Evolutionary conservation across 179 eudicot genomes (phyloP).

Genomic region (Nepenthes alata): DNA sequence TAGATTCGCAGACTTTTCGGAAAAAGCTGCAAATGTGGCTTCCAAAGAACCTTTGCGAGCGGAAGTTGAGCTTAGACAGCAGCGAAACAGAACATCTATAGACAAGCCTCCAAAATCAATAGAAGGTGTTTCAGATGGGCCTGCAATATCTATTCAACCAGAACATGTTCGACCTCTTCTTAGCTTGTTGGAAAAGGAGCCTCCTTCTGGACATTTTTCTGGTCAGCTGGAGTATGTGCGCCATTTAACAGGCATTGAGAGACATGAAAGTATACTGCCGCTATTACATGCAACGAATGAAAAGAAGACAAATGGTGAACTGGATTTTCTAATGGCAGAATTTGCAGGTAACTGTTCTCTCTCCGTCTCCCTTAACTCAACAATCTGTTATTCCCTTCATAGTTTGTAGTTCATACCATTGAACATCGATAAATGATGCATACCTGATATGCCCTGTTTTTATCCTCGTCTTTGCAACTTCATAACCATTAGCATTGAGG

Average conservation of each 20-base stretch:
- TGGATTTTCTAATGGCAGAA: constrained; percentile 82
- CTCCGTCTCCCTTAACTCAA: not conserved
- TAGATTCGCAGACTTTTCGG: constrained; percentile 39
- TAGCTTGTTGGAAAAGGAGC: constrained; percentile 41
- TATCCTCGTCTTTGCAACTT: too few species aligned
- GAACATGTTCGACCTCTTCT: constrained; percentile 76
- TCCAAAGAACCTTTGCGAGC: constrained; percentile 39
- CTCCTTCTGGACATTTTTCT: constrained; percentile 37
- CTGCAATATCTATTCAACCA: constrained; percentile 41
- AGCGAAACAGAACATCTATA: constrained; percentile 43
- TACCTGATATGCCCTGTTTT: too few species aligned
- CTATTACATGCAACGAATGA: constrained; percentile 52
- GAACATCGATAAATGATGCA: too few species aligned
- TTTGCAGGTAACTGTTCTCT: constrained; percentile 46
- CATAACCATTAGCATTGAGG: constrained; percentile 11
- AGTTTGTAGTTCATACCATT: too few species aligned
- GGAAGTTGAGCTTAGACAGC: constrained; percentile 47
- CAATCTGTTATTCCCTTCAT: not conserved
- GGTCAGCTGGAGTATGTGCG: constrained; percentile 31
- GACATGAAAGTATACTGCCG: constrained; percentile 34
- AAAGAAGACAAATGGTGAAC: constrained; percentile 65
- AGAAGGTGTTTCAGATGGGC: constrained; percentile 51
- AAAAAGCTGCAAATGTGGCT: constrained; percentile 35
- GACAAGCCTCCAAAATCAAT: constrained; percentile 44
- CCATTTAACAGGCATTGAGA: constrained; percentile 28